A percentile compares a stretch with the other conserved stretches of the same genome.
Conservation (phyloP, 306 rosid species). For the Vachellia collinsii region DNA sequence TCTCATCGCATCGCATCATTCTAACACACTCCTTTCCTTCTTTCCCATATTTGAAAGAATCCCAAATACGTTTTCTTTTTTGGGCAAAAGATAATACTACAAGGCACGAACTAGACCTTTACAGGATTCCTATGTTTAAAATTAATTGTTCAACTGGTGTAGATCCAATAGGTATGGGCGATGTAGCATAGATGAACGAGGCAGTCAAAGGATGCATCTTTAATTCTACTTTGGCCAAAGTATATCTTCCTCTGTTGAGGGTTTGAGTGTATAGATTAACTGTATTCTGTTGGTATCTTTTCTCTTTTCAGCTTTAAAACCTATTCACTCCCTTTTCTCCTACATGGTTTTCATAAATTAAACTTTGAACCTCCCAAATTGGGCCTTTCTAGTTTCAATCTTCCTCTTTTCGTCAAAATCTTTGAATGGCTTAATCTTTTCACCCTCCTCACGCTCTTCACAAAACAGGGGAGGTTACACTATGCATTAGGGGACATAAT, state of each 20-base stretch:
- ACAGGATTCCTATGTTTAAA: not conserved
- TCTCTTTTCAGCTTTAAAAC: constrained; percentile 57
- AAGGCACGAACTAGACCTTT: not conserved
- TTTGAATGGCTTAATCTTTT: not conserved
- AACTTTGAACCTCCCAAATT: constrained; percentile 33
- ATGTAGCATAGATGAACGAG: constrained; percentile 47
- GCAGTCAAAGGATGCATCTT: constrained; percentile 63
- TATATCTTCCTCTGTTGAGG: constrained; percentile 28
- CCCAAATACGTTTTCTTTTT: not conserved
- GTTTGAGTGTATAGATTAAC: constrained; percentile 20
- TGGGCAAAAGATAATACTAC: not conserved
- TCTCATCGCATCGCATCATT: not conserved
- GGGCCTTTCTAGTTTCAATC: not conserved
- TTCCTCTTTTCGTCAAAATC: not conserved
- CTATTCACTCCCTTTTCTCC: constrained; percentile 34
- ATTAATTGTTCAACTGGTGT: not conserved
- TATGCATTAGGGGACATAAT: not conserved
- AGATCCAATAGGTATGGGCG: not conserved
- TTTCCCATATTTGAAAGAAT: not conserved
- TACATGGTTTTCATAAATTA: constrained; percentile 9
- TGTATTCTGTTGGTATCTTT: constrained; percentile 46
- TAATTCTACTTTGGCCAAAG: constrained; percentile 63
- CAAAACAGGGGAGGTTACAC: not conserved
- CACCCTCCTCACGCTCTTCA: not conserved
- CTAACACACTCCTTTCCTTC: not conserved